These are phyloP conservation scores for Excoecaria cochinchinensis DNA, from an alignment of 345 rosid species.

Conservation along the genomic window DNA sequence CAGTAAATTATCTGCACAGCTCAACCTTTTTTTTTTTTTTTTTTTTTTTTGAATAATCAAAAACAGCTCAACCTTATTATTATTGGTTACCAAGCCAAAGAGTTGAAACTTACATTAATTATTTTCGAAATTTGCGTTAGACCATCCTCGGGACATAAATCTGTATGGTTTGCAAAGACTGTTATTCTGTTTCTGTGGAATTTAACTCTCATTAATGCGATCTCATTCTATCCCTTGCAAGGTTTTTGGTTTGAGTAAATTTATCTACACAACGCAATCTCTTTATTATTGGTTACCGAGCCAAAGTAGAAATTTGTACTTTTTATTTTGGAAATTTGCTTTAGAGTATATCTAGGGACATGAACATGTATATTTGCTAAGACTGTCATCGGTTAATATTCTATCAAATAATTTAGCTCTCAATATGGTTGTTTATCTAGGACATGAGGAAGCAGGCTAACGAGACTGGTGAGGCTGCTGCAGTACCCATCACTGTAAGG, in stretches of 20 bases:
- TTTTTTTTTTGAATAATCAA: no score
- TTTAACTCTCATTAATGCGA: no score
- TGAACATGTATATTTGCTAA: neutral
- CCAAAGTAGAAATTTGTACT: neutral
- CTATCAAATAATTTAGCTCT: conserved; percentile 5
- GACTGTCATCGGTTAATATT: neutral
- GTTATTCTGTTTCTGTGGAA: no score
- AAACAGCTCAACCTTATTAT: neutral
- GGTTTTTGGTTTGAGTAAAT: neutral
- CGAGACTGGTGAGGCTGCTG: conserved; percentile 88
- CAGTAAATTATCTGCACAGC: neutral
- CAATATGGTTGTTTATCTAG: conserved; percentile 33
- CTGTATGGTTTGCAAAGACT: no score
- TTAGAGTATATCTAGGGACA: neutral
- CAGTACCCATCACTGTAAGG: conserved; percentile 88
- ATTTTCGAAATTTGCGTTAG: neutral
- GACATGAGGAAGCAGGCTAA: conserved; percentile 94
- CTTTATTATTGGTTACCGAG: neutral
- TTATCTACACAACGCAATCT: neutral
- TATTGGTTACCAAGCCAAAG: neutral
- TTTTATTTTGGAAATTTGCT: conserved; percentile 2
- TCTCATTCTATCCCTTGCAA: neutral
- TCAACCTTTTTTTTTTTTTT: no score
- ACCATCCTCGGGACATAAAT: no score
- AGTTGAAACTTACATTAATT: neutral